These are phyloP conservation scores for Penicillium coprophilum DNA, from an alignment of 495 filamentous ascomycete genomes.

Conservation along the genomic window DNA sequence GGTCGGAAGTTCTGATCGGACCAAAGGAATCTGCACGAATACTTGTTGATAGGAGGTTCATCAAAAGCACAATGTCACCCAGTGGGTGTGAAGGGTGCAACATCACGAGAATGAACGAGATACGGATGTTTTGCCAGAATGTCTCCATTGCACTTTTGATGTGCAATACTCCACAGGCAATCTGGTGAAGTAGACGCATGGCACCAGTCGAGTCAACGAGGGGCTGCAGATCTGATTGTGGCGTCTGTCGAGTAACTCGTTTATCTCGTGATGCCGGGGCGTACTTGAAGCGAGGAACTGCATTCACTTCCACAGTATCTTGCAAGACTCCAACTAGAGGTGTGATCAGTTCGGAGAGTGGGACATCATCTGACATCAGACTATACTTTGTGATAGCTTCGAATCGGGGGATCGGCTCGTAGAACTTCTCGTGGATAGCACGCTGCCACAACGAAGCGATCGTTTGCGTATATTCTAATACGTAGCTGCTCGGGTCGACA, in stretches of 20 bases:
- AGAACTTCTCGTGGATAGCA: conserved; percentile 60
- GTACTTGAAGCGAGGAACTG: conserved; percentile 51
- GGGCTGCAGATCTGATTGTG: conserved; percentile 43
- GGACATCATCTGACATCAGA: conserved; percentile 49
- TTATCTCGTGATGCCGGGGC: conserved; percentile 43
- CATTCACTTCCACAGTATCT: conserved; percentile 56
- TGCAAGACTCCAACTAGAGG: conserved; percentile 56
- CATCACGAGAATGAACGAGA: conserved; percentile 65
- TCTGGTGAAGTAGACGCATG: conserved; percentile 56
- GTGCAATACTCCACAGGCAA: conserved; percentile 53
- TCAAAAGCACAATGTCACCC: conserved; percentile 56
- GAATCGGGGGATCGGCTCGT: conserved; percentile 57
- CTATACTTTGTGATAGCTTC: conserved; percentile 55
- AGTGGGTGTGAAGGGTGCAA: conserved; percentile 58
- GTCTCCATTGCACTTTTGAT: conserved; percentile 38
- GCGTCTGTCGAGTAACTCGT: conserved; percentile 42
- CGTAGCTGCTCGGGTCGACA: conserved; percentile 46
- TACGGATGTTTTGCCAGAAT: conserved; percentile 62
- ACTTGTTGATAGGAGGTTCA: conserved; percentile 60
- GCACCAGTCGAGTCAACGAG: conserved; percentile 57
- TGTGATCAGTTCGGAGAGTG: conserved; percentile 49
- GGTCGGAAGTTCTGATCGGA: conserved; percentile 53
- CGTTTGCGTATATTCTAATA: conserved; percentile 51
- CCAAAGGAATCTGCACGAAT: conserved; percentile 59
- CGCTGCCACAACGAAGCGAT: conserved; percentile 61